A percentile compares a stretch with the other conserved stretches of the same genome.
phyloP scores from a whole-genome alignment of 2,329 filamentous ascomycete genomes.

The Xylaria arbuscula region DNA sequence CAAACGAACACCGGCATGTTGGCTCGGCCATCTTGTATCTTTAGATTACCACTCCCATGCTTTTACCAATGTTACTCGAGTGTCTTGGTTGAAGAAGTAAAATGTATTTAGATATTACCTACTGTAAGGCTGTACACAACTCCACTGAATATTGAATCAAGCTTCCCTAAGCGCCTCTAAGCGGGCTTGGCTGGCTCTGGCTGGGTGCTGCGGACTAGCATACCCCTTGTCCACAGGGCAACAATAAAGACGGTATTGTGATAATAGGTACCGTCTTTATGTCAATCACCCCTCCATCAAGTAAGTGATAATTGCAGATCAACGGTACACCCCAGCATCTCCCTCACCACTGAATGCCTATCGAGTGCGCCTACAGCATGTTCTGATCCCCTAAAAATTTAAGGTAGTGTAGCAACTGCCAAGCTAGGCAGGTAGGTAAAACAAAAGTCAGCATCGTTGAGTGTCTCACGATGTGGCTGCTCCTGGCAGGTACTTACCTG shows the following conservation, averaged over 20 bases:
- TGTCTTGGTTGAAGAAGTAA: too few relatives aligned
- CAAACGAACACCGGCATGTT: not conserved
- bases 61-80: too few relatives aligned
- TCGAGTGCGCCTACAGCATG: not conserved
- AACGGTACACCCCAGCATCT: not conserved
- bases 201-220: not conserved
- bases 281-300: constrained; percentile 12
- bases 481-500: not conserved
- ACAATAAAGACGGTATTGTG: constrained; percentile 36
- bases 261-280: constrained; percentile 14
- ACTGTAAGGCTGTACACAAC: too few relatives aligned
- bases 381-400: not conserved
- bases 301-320: not conserved
- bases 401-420: not conserved
- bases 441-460: constrained; percentile 5
- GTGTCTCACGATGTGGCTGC: not conserved
- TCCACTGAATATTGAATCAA: not conserved
- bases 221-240: constrained; percentile 33
- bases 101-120: too few relatives aligned
- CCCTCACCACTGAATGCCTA: not conserved
- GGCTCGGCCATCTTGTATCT: too few relatives aligned
- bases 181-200: constrained; percentile 10
- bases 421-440: not conserved
- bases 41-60: too few relatives aligned
- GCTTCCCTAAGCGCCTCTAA: not conserved